Conservation (phyloP, 441 rosid genomes). For the Adansonia grandidieri region DNA sequence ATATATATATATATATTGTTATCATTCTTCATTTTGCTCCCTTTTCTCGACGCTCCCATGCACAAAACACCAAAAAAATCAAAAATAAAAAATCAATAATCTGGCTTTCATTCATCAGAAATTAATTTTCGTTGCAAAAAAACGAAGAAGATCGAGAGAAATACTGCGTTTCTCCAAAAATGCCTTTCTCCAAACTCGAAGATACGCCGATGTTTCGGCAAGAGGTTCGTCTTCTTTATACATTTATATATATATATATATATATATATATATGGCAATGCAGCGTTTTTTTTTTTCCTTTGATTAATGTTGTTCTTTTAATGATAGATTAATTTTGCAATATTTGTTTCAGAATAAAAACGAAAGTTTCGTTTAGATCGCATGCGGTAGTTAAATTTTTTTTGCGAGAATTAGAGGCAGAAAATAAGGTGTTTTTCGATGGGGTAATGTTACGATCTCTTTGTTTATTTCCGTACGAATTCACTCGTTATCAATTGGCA, state of each 20-base stretch:
- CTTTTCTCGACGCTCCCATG: conserved; percentile 34
- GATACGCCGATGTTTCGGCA: conserved; percentile 89
- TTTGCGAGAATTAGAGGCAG: background rate
- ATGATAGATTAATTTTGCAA: background rate
- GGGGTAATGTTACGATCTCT: background rate
- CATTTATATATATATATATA: background rate
- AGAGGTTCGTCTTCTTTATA: conserved; percentile 50
- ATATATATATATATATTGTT: too few species aligned
- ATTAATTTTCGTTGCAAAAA: background rate
- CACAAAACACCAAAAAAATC: conserved; percentile 21
- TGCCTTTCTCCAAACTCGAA: conserved; percentile 73
- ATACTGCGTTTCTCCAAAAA: conserved; percentile 31
- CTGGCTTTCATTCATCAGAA: background rate
- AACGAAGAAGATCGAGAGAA: conserved; percentile 28
- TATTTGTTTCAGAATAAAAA: background rate
- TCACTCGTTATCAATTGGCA: background rate
- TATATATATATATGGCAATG: background rate
- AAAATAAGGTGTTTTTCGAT: background rate
- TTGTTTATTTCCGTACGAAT: conserved; percentile 6
- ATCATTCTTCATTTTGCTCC: conserved; percentile 44
- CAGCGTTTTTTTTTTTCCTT: background rate
- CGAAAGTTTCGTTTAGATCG: background rate
- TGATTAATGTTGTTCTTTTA: background rate
- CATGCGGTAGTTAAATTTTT: background rate
- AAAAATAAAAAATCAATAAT: background rate